A percentile compares a stretch with the other conserved stretches of the same genome.
Conservation (phyloP, 1,284 basidiomycete genomes). For the Takashimella tepidaria region DNA sequence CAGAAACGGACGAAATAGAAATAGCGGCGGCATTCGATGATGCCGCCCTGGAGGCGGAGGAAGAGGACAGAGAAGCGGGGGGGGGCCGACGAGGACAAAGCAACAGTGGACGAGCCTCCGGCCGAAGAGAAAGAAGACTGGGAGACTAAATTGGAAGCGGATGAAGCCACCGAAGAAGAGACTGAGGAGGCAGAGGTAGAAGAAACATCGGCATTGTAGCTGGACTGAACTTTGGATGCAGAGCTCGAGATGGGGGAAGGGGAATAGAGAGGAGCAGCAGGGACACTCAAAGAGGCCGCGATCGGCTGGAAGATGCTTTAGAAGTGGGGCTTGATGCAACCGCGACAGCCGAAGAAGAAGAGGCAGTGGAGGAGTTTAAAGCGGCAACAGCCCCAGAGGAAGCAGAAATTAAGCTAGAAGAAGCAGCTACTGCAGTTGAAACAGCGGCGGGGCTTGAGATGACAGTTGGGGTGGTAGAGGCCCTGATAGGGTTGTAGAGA, state of each 20-base stretch:
- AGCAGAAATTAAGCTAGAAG: background rate
- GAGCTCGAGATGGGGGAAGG: background rate
- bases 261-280: background rate
- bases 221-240: background rate
- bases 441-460: background rate
- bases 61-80: too few species aligned
- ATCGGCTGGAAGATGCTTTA: background rate
- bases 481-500: too few species aligned
- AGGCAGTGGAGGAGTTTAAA: background rate
- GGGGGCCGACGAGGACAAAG: too few species aligned
- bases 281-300: background rate
- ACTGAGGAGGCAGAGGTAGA: slow-evolving; percentile 6
- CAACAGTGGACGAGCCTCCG: too few species aligned
- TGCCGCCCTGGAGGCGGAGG: too few species aligned
- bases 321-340: background rate
- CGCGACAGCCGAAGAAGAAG: background rate
- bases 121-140: slow-evolving; percentile 7
- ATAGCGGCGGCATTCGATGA: too few species aligned
- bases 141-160: background rate
- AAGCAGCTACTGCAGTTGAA: background rate
- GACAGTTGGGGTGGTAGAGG: background rate
- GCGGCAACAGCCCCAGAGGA: background rate
- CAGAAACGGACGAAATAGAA: too few species aligned
- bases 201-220: background rate
- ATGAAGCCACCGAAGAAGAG: background rate